phyloP scores from a whole-genome alignment of 768 basidiomycete species.

The Mycena galopus region DNA sequence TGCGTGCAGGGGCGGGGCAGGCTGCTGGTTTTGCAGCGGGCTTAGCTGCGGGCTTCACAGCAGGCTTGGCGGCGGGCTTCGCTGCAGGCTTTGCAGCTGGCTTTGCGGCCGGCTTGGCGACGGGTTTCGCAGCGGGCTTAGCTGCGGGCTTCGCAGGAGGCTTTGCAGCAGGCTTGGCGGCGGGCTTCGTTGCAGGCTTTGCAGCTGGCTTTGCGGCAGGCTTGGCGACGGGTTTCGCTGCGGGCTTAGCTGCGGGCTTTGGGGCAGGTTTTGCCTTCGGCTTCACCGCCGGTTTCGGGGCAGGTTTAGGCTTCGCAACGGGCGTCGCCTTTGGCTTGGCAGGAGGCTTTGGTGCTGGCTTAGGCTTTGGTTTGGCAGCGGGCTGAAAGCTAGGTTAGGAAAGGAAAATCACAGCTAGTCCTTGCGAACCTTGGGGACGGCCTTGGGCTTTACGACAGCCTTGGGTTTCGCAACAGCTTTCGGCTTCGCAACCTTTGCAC shows the following conservation, averaged over 20 bases:
- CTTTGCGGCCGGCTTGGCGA: not conserved
- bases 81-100: not conserved
- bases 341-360: too few species aligned
- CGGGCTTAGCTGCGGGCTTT: not conserved
- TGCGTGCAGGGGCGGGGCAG: slow-evolving; percentile 1
- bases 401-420: too few species aligned
- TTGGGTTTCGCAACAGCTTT: not conserved
- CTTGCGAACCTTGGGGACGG: not conserved
- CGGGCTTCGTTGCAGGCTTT: not conserved
- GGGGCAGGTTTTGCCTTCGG: not conserved
- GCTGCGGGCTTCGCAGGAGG: not conserved
- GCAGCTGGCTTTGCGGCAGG: not conserved
- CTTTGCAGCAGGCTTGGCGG: not conserved
- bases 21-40: slow-evolving; percentile 2
- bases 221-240: not conserved
- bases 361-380: too few species aligned
- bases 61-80: not conserved
- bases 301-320: not conserved
- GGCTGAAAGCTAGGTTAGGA: too few species aligned
- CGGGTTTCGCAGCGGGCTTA: not conserved
- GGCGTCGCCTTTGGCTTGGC: not conserved
- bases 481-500: too few species aligned
- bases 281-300: not conserved
- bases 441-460: not conserved
- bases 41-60: not conserved